phyloP scores from a whole-genome alignment of 2,329 filamentous ascomycete species.

The Fusarium sp. region DNA sequence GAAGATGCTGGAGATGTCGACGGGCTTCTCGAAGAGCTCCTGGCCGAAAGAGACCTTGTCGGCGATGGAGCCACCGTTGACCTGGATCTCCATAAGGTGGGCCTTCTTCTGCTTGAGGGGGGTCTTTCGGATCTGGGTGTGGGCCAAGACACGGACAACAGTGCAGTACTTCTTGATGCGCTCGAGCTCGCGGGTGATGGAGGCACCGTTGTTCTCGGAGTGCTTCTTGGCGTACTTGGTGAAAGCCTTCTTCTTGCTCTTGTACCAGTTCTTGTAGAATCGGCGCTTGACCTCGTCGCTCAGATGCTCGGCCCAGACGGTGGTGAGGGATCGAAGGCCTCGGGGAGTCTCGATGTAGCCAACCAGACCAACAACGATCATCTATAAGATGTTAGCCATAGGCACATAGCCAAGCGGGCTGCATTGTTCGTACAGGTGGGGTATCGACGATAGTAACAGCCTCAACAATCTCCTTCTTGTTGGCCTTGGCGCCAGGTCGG shows the following conservation, averaged over 20 bases:
- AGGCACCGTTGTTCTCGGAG: constrained; percentile 90
- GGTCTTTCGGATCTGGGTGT: constrained; percentile 99
- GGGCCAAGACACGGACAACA: constrained; percentile 97
- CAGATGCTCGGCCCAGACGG: constrained; percentile 99
- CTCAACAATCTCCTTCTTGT: constrained; percentile 99
- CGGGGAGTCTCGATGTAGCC: constrained; percentile 99
- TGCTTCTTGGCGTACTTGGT: constrained; percentile 99
- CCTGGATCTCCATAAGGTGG: constrained; percentile 99
- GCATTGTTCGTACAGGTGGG: constrained; percentile 92
- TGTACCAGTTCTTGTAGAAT: constrained; percentile 99
- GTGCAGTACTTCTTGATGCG: constrained; percentile 99
- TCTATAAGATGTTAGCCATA: constrained; percentile 83
- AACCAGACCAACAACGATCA: constrained; percentile 99
- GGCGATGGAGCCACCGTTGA: constrained; percentile 95
- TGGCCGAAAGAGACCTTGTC: constrained; percentile 98
- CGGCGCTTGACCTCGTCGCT: constrained; percentile 98
- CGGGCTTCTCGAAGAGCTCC: constrained; percentile 98
- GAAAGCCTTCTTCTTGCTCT: constrained; percentile 99
- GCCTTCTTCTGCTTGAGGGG: constrained; percentile 99
- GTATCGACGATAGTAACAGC: constrained; percentile 90
- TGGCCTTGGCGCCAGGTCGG: constrained; percentile 98
- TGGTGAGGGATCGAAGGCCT: constrained; percentile 98
- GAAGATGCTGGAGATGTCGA: constrained; percentile 92
- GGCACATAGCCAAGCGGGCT: constrained; percentile 81
- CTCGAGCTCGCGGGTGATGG: constrained; percentile 97